Evolutionary conservation across 305 asterid species (phyloP), one percentile per base, ranked within the genome.

Genomic region (Petunia hybrid): DNA sequence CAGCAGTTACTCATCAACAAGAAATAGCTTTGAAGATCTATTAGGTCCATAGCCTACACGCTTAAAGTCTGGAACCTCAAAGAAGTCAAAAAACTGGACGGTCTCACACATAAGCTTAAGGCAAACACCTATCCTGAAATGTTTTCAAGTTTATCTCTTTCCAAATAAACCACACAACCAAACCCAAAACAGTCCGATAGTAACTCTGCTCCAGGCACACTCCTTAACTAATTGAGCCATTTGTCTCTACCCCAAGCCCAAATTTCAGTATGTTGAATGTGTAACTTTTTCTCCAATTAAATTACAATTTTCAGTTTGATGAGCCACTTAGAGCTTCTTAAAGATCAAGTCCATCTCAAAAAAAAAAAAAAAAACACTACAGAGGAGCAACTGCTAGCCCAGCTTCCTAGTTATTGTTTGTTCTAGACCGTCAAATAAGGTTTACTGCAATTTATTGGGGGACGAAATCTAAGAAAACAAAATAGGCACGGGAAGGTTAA

Each of bases 181-280:
- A 51, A 73, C 51, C 48, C 38, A 36, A 38, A 22, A 51, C 14
- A 35, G 55, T 67, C 75, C 39, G 3, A 43, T 2, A 43, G 9
- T 69, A 69, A 69, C 76, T 16, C 76, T 69, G 45, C 57, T 73
- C 64, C 48, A 51, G 62, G 35, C 78, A 73, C 61, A 48, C 63
- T 51, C 63, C 8, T 53, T 73, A 73, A 35, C 62, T 38, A 51
- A 46, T 73, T 51, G 12, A 73, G 46, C 63, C 43, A 51, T 42
- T 35, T 66, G 60, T 6, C 64, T 36, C 78, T 51, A 51, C 46
- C 36, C 46, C 78, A 73, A 73, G 48, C 46, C 57, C 36, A 73
- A 45, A 36, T 73, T 36, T 73, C 38, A 36, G 36, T 31, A 4
- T 6, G 45, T 73, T 53, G 10, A 60, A 6, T 46, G 13, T 48